Evolutionary conservation across 805 yeast species (phyloP).

Genomic region (Myxozyma sirexii): DNA sequence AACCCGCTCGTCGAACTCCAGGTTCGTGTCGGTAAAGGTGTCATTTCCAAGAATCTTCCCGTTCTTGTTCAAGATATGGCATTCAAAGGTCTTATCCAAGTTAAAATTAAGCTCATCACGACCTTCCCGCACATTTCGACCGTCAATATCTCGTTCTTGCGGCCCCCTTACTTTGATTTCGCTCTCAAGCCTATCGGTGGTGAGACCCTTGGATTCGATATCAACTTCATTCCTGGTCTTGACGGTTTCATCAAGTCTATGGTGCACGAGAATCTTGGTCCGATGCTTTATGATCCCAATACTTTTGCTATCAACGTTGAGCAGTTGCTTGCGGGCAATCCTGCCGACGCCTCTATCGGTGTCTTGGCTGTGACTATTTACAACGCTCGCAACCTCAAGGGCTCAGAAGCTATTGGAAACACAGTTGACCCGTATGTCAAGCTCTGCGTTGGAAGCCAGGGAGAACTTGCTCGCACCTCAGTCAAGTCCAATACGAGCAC

Average conservation of each 20-base stretch:
- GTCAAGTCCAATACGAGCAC: conserved; percentile 64
- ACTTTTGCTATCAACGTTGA: conserved; percentile 92
- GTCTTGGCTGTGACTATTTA: conserved; percentile 71
- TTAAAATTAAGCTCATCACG: conserved; percentile 85
- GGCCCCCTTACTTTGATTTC: conserved; percentile 88
- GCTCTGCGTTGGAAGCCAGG: conserved; percentile 50
- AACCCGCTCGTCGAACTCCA: conserved; percentile 80
- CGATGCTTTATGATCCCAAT: conserved; percentile 84
- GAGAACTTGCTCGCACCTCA: conserved; percentile 66
- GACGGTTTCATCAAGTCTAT: conserved; percentile 79
- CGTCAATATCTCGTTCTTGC: conserved; percentile 78
- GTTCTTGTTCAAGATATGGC: conserved; percentile 78
- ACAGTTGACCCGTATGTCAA: conserved; percentile 89
- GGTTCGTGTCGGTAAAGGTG: conserved; percentile 75
- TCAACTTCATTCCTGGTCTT: conserved; percentile 84
- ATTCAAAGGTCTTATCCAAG: conserved; percentile 71
- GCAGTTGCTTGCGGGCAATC: conserved; percentile 82
- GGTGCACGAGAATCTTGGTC: conserved; percentile 84
- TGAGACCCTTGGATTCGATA: conserved; percentile 81
- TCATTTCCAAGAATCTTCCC: conserved; percentile 65
- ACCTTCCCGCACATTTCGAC: conserved; percentile 94
- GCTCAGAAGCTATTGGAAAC: conserved; percentile 68
- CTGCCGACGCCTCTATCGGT: conserved; percentile 81
- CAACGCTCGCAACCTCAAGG: conserved; percentile 67
- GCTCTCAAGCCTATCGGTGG: conserved; percentile 79